These are phyloP conservation scores for Aspergillus intermedius DNA, from an alignment of 2,329 filamentous ascomycete species.

Conservation along the genomic window DNA sequence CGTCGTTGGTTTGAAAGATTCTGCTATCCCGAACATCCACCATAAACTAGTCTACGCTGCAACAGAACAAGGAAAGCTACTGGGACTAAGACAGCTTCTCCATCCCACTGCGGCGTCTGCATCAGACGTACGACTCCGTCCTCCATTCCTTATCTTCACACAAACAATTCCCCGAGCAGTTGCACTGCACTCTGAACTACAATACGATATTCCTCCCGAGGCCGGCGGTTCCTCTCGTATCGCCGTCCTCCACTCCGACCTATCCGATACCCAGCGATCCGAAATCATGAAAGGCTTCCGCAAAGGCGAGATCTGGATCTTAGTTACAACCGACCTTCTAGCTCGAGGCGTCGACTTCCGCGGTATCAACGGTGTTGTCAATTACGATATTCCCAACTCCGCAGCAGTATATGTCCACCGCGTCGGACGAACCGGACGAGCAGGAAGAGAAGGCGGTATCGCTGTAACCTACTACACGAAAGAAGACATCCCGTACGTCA, in stretches of 20 bases:
- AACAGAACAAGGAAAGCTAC: conserved; percentile 86
- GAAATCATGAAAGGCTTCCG: conserved; percentile 85
- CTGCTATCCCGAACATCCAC: conserved; percentile 82
- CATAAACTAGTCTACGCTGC: conserved; percentile 88
- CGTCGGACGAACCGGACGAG: conserved; percentile 82
- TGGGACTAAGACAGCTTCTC: conserved; percentile 81
- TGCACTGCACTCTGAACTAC: conserved; percentile 79
- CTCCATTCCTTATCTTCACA: conserved; percentile 91
- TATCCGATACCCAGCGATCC: conserved; percentile 68
- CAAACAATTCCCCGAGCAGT: conserved; percentile 89
- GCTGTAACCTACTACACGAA: conserved; percentile 94
- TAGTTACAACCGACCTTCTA: conserved; percentile 92
- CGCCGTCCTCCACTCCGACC: conserved; percentile 80
- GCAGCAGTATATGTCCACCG: conserved; percentile 89
- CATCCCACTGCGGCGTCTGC: conserved; percentile 59
- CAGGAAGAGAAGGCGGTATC: conserved; percentile 77
- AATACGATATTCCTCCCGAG: conserved; percentile 86
- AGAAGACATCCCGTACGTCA: conserved; percentile 85
- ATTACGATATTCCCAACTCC: conserved; percentile 93
- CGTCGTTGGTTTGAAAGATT: conserved; percentile 94
- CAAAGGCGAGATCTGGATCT: conserved; percentile 86
- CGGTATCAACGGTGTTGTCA: conserved; percentile 91
- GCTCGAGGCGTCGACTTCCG: conserved; percentile 91
- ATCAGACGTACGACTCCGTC: conserved; percentile 53
- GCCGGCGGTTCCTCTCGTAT: conserved; percentile 79